Conservation (phyloP, 2,329 filamentous ascomycete genomes). For the Colletotrichum sp. region DNA sequence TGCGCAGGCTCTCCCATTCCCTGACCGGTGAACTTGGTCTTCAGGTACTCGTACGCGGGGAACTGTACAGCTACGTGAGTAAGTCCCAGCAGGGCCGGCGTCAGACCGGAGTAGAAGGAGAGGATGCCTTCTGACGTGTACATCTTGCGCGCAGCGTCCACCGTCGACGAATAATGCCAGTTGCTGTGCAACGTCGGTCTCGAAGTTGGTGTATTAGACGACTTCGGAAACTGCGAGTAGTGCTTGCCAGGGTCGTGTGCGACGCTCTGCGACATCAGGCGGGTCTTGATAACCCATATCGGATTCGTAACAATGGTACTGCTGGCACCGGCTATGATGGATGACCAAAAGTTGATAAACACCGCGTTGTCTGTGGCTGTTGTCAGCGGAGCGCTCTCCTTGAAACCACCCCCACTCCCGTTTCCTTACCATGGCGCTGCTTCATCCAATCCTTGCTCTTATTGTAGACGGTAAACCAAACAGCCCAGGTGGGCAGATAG, state of each 20-base stretch:
- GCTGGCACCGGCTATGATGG: conserved; percentile 87
- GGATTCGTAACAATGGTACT: conserved; percentile 96
- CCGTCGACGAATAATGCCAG: conserved; percentile 90
- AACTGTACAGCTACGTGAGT: conserved; percentile 98
- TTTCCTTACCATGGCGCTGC: conserved; percentile 64
- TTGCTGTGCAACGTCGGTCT: conserved; percentile 66
- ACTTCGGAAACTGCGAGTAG: conserved; percentile 51
- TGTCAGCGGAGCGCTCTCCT: conserved; percentile 11
- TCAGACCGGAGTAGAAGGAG: conserved; percentile 95
- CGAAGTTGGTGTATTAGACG: conserved; percentile 59
- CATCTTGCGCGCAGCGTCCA: conserved; percentile 96
- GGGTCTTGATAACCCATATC: conserved; percentile 99
- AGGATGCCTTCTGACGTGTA: conserved; percentile 85
- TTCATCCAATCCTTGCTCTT: conserved; percentile 79
- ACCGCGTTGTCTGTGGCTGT: conserved; percentile 70
- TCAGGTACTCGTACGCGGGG: conserved; percentile 92
- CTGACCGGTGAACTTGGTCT: conserved; percentile 86
- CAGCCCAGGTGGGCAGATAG: conserved; percentile 96
- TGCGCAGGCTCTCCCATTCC: conserved; percentile 76
- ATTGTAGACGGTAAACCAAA: conserved; percentile 97
- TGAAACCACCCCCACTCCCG: not conserved
- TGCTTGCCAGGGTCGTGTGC: conserved; percentile 50
- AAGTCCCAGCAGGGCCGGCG: conserved; percentile 87
- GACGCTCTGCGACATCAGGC: conserved; percentile 91
- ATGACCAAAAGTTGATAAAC: conserved; percentile 85